phyloP scores from a whole-genome alignment of 768 basidiomycete species.

The Trametes elegans region DNA sequence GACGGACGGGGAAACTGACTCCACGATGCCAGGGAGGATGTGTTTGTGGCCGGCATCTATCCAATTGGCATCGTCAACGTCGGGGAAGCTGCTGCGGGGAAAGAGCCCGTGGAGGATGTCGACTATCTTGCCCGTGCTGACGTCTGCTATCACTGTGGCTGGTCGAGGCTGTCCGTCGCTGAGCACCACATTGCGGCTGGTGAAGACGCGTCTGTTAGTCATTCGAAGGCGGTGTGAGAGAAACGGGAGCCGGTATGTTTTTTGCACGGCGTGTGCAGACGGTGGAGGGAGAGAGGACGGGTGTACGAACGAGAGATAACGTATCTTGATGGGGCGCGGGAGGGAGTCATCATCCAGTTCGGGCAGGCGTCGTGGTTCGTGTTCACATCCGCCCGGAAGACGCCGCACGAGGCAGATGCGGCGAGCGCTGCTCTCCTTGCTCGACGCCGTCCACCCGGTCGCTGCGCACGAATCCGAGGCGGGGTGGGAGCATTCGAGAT shows the following conservation, averaged over 20 bases:
- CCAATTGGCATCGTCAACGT: conserved; percentile 28
- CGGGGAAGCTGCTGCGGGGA: conserved; percentile 21
- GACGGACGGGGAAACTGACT: conserved; percentile 37
- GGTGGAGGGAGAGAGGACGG: background rate
- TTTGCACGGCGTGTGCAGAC: background rate
- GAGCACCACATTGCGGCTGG: conserved; percentile 29
- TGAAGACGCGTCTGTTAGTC: conserved; percentile 19
- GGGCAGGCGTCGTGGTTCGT: conserved; percentile 12
- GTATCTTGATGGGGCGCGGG: conserved; percentile 1
- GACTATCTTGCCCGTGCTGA: conserved; percentile 39
- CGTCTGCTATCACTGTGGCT: conserved; percentile 44
- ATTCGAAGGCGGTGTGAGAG: background rate
- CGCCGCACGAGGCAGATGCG: background rate
- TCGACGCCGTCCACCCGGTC: background rate
- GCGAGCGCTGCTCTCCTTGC: background rate
- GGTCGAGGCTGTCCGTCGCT: conserved; percentile 23
- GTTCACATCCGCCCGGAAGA: background rate
- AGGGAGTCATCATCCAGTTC: background rate
- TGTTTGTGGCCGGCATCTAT: conserved; percentile 38
- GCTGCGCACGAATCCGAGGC: background rate
- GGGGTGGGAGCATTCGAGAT: background rate
- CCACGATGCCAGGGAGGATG: conserved; percentile 55
- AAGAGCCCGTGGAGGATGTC: conserved; percentile 28
- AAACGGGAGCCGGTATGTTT: background rate
- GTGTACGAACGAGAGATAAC: background rate